Evolutionary conservation across 768 basidiomycete species (phyloP), one percentile per base, ranked within the genome.

Genomic region (Kwoniella dendrophila): DNA sequence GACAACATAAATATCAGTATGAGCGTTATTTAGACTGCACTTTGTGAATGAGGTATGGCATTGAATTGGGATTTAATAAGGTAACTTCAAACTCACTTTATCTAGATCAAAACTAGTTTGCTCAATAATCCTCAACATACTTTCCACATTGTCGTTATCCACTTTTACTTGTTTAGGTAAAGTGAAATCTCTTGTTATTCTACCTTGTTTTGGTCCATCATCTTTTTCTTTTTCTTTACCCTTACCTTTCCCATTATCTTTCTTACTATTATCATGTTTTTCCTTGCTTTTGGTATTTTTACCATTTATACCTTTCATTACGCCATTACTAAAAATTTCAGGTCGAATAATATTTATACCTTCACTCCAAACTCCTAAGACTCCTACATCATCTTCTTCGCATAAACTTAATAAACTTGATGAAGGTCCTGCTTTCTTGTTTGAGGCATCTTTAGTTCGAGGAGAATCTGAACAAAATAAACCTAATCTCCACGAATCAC

Each of bases 51-150:
- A n/a, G n/a, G n/a, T n/a, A n/a, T n/a, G n/a, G n/a, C n/a, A n/a
- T n/a, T n/a, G 36, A 38, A 38, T 38, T 38, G 36, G 36, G 36
- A 38, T 38, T 8, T 38, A 8, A 8, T 38, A 24, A 45, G 12
- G 6, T 32, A 38, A 22, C 6, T 10, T 14, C 22, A n/a, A 33
- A 67, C 83, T 73, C 65, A 90, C 93, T 86, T 96, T 95, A 82
- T 96, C 93, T 3, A 95, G 82, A 73, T 94, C 93, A 74, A 91
- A 95, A 1, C 89, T 89, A 0, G 89, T 92, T 71, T 90, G 88
- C 72, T 96, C 93, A 18, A 80, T 81, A 24, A 96, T 81, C 32
- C 74, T 81, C 62, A 94, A 63, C 48, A 70, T 69, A 3, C 38
- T 52, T 49, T 30, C 47, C 20, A 27, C 47, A 27, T 30, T 27